These are phyloP conservation scores for Penicillium arizonense DNA, from an alignment of 495 filamentous ascomycete genomes.

Conservation along the genomic window DNA sequence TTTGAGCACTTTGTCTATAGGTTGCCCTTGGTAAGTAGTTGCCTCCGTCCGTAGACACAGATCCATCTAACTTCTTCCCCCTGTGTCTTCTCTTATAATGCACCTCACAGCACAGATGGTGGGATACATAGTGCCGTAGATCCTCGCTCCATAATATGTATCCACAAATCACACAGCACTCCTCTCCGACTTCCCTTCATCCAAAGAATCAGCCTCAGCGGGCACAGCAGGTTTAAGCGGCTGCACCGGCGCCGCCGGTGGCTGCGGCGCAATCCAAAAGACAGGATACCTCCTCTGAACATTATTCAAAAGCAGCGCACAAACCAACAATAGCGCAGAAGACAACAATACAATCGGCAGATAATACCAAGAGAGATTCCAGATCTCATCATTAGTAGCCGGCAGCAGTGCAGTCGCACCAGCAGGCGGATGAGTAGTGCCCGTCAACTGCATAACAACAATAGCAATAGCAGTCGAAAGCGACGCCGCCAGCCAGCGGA, in stretches of 20 bases:
- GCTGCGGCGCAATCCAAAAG: constrained; percentile 56
- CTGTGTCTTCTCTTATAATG: too few relatives aligned
- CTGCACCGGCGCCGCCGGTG: constrained; percentile 7
- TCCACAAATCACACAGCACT: constrained; percentile 7
- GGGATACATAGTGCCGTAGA: too few relatives aligned
- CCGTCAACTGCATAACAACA: constrained; percentile 68
- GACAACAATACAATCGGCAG: constrained; percentile 63
- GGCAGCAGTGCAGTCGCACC: constrained; percentile 80
- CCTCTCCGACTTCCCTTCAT: constrained; percentile 7
- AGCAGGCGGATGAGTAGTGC: constrained; percentile 77
- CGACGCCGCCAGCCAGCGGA: constrained; percentile 67
- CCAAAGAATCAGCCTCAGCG: background rate
- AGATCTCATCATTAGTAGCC: constrained; percentile 54
- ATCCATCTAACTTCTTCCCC: too few relatives aligned
- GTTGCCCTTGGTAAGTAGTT: too few relatives aligned
- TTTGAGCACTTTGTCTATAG: too few relatives aligned
- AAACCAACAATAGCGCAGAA: constrained; percentile 56
- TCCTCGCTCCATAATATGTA: background rate
- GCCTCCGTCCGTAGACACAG: too few relatives aligned
- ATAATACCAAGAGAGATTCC: constrained; percentile 66
- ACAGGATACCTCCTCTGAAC: constrained; percentile 66
- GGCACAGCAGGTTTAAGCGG: background rate
- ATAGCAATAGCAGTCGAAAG: constrained; percentile 63
- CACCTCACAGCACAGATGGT: too few relatives aligned
- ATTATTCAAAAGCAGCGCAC: constrained; percentile 71